Percentiles rank a stretch among this genome's conserved stretches.
Evolutionary conservation across 768 basidiomycete species (phyloP).

Genomic region (Phanerochaete carnosa): DNA sequence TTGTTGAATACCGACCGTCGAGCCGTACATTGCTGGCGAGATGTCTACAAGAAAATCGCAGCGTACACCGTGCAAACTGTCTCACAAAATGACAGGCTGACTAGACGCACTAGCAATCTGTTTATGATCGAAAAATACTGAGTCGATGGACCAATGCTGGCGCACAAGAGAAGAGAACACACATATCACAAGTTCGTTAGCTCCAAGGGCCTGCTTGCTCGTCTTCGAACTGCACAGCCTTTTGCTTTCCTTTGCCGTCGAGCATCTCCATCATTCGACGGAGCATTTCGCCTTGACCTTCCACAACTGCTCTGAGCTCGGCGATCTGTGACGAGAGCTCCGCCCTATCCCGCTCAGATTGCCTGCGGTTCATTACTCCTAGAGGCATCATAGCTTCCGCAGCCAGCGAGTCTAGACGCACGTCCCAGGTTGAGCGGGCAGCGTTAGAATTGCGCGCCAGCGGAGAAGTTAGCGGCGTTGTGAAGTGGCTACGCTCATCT

Average conservation of each 20-base stretch:
- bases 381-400: slow-evolving; percentile 15
- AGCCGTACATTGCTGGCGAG: too few relatives aligned
- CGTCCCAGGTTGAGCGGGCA: slow-evolving; percentile 9
- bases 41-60: too few relatives aligned
- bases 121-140: too few relatives aligned
- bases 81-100: too few relatives aligned
- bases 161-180: too few relatives aligned
- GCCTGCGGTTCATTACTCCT: slow-evolving; percentile 5
- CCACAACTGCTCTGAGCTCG: slow-evolving; percentile 52
- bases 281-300: slow-evolving; percentile 56
- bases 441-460: neutral
- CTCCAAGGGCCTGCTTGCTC: neutral
- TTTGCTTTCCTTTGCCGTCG: slow-evolving; percentile 18
- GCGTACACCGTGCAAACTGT: too few relatives aligned
- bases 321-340: slow-evolving; percentile 64
- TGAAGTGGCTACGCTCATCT: neutral
- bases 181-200: neutral
- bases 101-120: too few relatives aligned
- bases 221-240: slow-evolving; percentile 2
- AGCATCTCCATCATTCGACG: slow-evolving; percentile 26
- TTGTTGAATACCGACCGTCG: too few relatives aligned
- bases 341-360: slow-evolving; percentile 23
- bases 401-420: slow-evolving; percentile 13
- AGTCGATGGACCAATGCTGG: too few relatives aligned
- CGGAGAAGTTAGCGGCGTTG: slow-evolving; percentile 4